Percentiles rank a stretch among this genome's conserved stretches.
phyloP scores from a whole-genome alignment of 352 stramenopile genomes.

The Blastocystis sp. region DNA sequence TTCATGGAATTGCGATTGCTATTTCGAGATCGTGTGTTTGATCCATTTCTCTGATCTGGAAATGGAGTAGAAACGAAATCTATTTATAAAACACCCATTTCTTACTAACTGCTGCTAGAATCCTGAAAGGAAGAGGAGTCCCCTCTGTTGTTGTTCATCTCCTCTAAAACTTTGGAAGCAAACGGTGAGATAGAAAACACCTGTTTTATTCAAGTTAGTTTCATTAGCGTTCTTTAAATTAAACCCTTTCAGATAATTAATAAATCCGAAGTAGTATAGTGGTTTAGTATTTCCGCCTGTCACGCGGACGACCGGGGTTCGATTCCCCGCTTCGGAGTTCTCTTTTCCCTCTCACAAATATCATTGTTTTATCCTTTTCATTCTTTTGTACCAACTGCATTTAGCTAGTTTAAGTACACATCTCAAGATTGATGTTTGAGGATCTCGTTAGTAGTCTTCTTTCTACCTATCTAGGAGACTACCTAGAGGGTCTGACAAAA shows the following conservation, averaged over 20 bases:
- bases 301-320: conserved; percentile 67
- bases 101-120: not conserved
- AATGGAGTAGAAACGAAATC: too few species aligned
- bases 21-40: too few species aligned
- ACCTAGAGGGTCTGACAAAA: conserved; percentile 33
- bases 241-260: not conserved
- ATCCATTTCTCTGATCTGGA: too few species aligned
- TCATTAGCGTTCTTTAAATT: not conserved
- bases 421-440: conserved; percentile 55
- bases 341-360: not conserved
- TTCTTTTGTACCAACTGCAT: not conserved
- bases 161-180: not conserved
- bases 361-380: not conserved
- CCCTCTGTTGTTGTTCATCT: not conserved
- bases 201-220: not conserved
- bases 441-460: conserved; percentile 62
- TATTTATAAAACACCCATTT: not conserved
- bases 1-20: too few species aligned
- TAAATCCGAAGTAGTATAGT: conserved; percentile 67
- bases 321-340: conserved; percentile 67
- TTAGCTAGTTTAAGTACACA: not conserved
- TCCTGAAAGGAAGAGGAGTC: not conserved
- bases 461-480: conserved; percentile 56
- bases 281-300: conserved; percentile 68
- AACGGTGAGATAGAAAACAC: not conserved